A percentile compares a stretch with the other conserved stretches of the same genome.
These are phyloP conservation scores for Paecilomyces formosus DNA, from an alignment of 2,329 filamentous ascomycete species.

Conservation along the genomic window DNA sequence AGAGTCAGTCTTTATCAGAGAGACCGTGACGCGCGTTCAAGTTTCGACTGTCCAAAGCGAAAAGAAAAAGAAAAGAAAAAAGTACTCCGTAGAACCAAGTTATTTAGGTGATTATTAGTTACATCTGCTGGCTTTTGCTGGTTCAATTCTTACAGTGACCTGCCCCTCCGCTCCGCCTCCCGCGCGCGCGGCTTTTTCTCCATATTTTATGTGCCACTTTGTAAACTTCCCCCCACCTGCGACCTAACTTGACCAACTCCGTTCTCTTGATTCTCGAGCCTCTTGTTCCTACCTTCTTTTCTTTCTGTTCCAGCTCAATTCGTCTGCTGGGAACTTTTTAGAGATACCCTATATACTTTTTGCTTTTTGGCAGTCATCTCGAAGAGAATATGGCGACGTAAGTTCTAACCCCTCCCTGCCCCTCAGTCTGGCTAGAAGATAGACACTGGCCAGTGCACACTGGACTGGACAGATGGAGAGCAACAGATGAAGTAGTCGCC, in stretches of 20 bases:
- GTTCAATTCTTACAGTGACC: not conserved
- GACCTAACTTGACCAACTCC: not conserved
- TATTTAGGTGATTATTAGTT: too few relatives aligned
- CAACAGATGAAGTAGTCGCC: not conserved
- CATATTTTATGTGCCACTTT: conserved; percentile 1
- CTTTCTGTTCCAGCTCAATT: not conserved
- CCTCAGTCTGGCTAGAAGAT: not conserved
- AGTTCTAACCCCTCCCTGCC: not conserved
- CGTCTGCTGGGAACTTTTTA: not conserved
- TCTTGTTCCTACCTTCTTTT: not conserved
- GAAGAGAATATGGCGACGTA: not conserved
- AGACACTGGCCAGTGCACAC: not conserved
- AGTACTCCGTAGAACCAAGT: too few relatives aligned
- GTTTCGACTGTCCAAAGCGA: not conserved
- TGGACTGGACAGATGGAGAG: not conserved
- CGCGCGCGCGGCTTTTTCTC: conserved; percentile 1
- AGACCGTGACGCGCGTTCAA: not conserved
- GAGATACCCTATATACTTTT: not conserved
- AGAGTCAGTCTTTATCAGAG: not conserved
- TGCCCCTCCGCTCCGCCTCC: conserved; percentile 2
- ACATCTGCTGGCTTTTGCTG: too few relatives aligned
- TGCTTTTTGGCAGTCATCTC: not conserved
- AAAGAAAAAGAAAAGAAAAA: too few relatives aligned
- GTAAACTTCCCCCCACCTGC: not conserved
- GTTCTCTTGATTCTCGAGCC: not conserved